phyloP scores from a whole-genome alignment of 2,329 filamentous ascomycete genomes.

The Botrytis medusae region DNA sequence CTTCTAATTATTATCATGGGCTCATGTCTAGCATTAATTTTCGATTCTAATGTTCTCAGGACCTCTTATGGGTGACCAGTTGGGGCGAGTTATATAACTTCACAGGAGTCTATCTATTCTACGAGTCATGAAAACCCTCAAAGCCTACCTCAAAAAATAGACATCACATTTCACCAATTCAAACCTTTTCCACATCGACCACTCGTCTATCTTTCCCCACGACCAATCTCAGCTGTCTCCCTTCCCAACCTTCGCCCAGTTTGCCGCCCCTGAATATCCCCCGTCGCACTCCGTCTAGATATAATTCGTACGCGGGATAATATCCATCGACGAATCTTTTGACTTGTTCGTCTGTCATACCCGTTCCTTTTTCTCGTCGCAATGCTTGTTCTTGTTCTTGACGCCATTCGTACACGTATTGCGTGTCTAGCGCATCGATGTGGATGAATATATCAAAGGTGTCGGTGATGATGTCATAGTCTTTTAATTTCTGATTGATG shows the following conservation, averaged over 20 bases:
- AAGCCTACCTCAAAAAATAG: not conserved
- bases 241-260: conserved; percentile 36
- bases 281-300: conserved; percentile 48
- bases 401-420: conserved; percentile 68
- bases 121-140: not conserved
- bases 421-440: conserved; percentile 60
- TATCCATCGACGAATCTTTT: conserved; percentile 63
- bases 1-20: not conserved
- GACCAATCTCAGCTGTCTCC: conserved; percentile 51
- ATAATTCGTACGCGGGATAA: conserved; percentile 57
- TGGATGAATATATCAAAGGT: conserved; percentile 63
- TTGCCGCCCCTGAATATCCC: conserved; percentile 46
- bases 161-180: not conserved
- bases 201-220: conserved; percentile 49
- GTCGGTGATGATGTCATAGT: conserved; percentile 60
- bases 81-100: not conserved
- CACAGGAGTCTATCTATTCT: not conserved
- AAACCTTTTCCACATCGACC: conserved; percentile 40
- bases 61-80: not conserved
- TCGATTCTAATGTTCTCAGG: not conserved
- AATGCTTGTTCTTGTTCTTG: conserved; percentile 63
- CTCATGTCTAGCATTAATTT: not conserved
- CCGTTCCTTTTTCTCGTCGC: conserved; percentile 54
- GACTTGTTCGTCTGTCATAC: conserved; percentile 67
- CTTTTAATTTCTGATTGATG: conserved; percentile 57